These are phyloP conservation scores for Ilex asprella DNA, from an alignment of 257 asterid species.

Conservation along the genomic window DNA sequence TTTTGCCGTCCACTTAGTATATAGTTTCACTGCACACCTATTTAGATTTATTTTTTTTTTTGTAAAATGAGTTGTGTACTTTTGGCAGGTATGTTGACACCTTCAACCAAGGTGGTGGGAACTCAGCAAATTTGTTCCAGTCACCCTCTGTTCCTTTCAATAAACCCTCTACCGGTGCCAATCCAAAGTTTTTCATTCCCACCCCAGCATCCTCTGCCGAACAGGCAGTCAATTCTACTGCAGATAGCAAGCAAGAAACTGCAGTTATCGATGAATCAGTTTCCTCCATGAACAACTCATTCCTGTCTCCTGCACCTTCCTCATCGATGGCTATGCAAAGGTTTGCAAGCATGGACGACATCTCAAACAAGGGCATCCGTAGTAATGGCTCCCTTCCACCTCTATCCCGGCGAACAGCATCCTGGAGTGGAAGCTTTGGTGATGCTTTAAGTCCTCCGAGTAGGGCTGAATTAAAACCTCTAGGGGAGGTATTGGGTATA, in stretches of 20 bases:
- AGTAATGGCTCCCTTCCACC: constrained; percentile 27
- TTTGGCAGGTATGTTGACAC: constrained; percentile 41
- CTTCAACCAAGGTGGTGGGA: constrained; percentile 69
- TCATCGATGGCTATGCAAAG: constrained; percentile 41
- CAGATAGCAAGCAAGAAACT: constrained; percentile 27
- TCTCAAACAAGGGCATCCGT: constrained; percentile 29
- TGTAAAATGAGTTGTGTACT: neutral
- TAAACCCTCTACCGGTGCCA: constrained; percentile 45
- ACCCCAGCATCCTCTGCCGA: constrained; percentile 39
- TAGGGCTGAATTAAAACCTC: constrained; percentile 30
- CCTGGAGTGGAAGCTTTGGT: constrained; percentile 83
- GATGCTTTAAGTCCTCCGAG: constrained; percentile 30
- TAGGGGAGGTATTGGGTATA: constrained; percentile 52
- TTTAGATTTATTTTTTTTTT: too few species aligned
- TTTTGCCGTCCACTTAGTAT: too few species aligned
- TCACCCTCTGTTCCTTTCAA: constrained; percentile 53
- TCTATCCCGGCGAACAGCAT: constrained; percentile 32
- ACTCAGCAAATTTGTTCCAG: constrained; percentile 46
- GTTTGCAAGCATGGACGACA: constrained; percentile 67
- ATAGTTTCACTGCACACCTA: too few species aligned
- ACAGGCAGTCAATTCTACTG: constrained; percentile 28
- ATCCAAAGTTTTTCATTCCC: constrained; percentile 78
- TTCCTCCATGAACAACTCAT: constrained; percentile 28
- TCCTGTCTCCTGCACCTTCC: constrained; percentile 25
- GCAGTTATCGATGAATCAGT: constrained; percentile 27